Base-by-base conservation (phyloP, 1,284 basidiomycete genomes). In the Irpex sp. region DNA sequence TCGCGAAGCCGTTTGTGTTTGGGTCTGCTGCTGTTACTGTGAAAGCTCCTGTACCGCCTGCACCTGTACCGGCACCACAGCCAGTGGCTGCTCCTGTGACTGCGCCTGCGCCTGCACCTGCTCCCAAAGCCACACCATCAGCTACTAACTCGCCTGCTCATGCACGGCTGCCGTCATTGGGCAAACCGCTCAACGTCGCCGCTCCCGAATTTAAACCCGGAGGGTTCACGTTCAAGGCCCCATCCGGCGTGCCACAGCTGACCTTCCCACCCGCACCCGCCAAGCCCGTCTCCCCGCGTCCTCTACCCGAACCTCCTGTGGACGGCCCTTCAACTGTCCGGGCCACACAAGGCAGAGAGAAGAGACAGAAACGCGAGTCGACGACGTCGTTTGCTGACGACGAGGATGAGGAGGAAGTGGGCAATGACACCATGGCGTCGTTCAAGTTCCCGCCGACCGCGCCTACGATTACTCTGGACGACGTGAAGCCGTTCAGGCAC, bases 1-100 rank as follows among this genome's bases (percentile, higher is more conserved):
- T 85, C 62, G 91, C 91, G 8, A 91, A 91, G 70, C 89, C 91
- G 0, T 93, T 93, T 66, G 87, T 92, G 6, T 93, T 93, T 73
- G 90, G 89, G 57, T 19, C 71, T 21, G 5, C 54, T 49, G 55
- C 44, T 11, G 8, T 31, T 21, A n/a, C 34, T n/a, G 59, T 55
- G 48, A 66, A 69, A n/a, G 63, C 65, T 75, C 74, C 67, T 72
- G 73, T 64, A 69, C 76, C 65, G 11, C 65, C 69, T 36, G 60
- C 34, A 5, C 66, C 68, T 4, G 66, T 67, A 1, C 63, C 69
- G 36, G 47, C 62, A 15, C 66, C 61, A 75, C 76, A 64, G 70
- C 74, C 66, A 70, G 77, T 64, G 1, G 64, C 64, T 36, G 52
- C 65, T 3, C 61, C 64, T 4, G 61, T 62, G 7, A 3, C 63